Conservation (phyloP, 2,329 filamentous ascomycete species). For the Claviceps arundinis region DNA sequence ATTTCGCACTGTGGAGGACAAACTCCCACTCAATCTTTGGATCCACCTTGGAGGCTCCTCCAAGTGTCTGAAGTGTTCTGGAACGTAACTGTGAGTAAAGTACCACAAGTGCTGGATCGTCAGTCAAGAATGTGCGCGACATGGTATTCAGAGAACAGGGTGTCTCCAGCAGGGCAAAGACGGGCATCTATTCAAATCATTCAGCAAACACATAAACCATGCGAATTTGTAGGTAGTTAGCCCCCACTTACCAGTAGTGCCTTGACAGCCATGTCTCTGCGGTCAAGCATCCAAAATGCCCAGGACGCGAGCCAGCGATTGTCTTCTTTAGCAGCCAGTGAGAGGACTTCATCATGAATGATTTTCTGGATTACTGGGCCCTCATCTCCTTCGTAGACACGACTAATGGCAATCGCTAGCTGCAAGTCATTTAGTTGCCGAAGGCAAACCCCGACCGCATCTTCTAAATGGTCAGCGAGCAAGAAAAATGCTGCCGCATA, state of each 20-base stretch:
- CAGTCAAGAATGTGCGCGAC: slow-evolving; percentile 69
- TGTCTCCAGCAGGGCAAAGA: slow-evolving; percentile 59
- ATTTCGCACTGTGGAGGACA: slow-evolving; percentile 67
- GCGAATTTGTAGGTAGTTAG: neutral
- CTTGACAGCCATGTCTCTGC: slow-evolving; percentile 72
- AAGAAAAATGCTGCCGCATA: slow-evolving; percentile 96
- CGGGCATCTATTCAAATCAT: slow-evolving; percentile 49
- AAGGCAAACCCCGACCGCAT: slow-evolving; percentile 75
- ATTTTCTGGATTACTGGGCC: slow-evolving; percentile 61
- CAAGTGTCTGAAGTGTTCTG: slow-evolving; percentile 68
- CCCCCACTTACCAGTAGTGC: slow-evolving; percentile 57
- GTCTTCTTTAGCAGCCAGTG: slow-evolving; percentile 63
- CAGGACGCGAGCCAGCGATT: slow-evolving; percentile 92
- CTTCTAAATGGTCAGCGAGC: slow-evolving; percentile 69
- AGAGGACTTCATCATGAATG: slow-evolving; percentile 66
- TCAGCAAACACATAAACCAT: neutral
- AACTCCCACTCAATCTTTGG: slow-evolving; percentile 78
- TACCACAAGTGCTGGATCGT: slow-evolving; percentile 80
- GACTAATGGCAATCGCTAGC: slow-evolving; percentile 73
- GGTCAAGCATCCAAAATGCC: slow-evolving; percentile 84
- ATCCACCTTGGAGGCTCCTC: slow-evolving; percentile 70
- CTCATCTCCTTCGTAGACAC: slow-evolving; percentile 78
- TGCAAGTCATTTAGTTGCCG: slow-evolving; percentile 82
- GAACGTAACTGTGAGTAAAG: slow-evolving; percentile 78
- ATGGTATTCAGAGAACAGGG: slow-evolving; percentile 56